A percentile compares a stretch with the other conserved stretches of the same genome.
phyloP scores from a whole-genome alignment of 2,329 filamentous ascomycete genomes.

The Sarocladium brachiariae region DNA sequence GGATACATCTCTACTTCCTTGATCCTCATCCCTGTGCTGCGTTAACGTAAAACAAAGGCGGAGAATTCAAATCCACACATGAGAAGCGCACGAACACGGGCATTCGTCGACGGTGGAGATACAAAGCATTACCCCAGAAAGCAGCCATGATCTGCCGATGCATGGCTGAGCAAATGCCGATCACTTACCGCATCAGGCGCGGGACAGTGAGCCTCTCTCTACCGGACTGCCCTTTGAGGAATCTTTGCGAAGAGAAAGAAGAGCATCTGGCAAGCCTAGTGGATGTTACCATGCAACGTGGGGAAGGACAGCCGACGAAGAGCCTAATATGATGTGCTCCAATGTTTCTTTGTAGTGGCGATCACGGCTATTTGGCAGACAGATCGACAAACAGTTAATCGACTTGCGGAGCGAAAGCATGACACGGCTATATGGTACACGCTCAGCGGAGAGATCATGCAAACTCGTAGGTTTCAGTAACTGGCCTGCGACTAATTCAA shows the following conservation, averaged over 20 bases:
- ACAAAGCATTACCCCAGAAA: slow-evolving; percentile 5
- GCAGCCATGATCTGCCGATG: not conserved
- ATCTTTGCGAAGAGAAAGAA: not conserved
- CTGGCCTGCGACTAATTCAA: too few relatives aligned
- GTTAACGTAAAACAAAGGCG: slow-evolving; percentile 5
- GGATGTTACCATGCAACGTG: not conserved
- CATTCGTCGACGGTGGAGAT: not conserved
- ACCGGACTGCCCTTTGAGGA: not conserved
- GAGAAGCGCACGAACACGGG: slow-evolving; percentile 5
- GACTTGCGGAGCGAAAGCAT: too few relatives aligned
- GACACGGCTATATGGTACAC: too few relatives aligned
- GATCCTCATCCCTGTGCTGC: not conserved
- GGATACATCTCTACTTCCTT: not conserved
- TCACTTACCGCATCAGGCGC: slow-evolving; percentile 4
- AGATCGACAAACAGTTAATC: too few relatives aligned
- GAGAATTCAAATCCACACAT: slow-evolving; percentile 3
- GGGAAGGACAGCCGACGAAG: not conserved
- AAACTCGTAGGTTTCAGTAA: too few relatives aligned
- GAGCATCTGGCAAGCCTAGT: too few relatives aligned
- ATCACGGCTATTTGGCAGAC: too few relatives aligned
- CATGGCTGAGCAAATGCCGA: slow-evolving; percentile 3
- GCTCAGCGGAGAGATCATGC: too few relatives aligned
- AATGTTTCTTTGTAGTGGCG: not conserved
- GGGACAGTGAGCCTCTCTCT: not conserved
- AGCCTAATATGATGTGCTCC: not conserved